Evolutionary conservation across 1,284 basidiomycete genomes (phyloP).

Genomic region (Trichosporon sp.): DNA sequence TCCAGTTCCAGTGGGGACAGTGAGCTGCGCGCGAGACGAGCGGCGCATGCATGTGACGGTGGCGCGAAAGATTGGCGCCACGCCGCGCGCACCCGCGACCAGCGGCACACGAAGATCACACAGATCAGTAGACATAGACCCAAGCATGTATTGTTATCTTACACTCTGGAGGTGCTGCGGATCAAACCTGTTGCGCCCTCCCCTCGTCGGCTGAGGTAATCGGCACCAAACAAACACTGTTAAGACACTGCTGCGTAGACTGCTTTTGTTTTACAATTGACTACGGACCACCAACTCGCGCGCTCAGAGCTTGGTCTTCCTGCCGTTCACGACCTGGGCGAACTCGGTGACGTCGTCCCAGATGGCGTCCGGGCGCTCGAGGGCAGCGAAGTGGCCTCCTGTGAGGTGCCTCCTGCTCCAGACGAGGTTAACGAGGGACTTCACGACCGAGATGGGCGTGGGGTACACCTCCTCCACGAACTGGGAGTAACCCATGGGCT

Average conservation of each 20-base stretch:
- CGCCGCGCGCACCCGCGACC: not conserved
- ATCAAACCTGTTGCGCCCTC: too few species aligned
- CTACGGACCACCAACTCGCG: not conserved
- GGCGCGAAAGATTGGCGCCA: too few species aligned
- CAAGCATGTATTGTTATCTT: not conserved
- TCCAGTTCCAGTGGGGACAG: slow-evolving; percentile 49
- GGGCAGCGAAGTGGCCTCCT: slow-evolving; percentile 51
- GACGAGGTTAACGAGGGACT: slow-evolving; percentile 41
- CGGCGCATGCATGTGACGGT: not conserved
- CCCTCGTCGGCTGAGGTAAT: too few species aligned
- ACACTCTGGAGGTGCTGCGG: not conserved
- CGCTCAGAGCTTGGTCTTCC: not conserved
- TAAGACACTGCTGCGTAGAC: not conserved
- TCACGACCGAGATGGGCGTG: slow-evolving; percentile 43
- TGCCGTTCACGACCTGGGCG: slow-evolving; percentile 25
- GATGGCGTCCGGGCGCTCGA: slow-evolving; percentile 50
- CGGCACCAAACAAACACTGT: too few species aligned
- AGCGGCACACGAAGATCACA: not conserved
- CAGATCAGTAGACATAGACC: not conserved
- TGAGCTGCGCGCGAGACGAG: not conserved
- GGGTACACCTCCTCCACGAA: slow-evolving; percentile 48
- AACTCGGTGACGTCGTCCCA: slow-evolving; percentile 43
- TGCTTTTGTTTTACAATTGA: not conserved
- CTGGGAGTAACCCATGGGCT: slow-evolving; percentile 49
- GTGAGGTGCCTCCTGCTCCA: slow-evolving; percentile 42